Evolutionary conservation across 2,329 filamentous ascomycete genomes (phyloP).

Genomic region (Aspergillus sp.): DNA sequence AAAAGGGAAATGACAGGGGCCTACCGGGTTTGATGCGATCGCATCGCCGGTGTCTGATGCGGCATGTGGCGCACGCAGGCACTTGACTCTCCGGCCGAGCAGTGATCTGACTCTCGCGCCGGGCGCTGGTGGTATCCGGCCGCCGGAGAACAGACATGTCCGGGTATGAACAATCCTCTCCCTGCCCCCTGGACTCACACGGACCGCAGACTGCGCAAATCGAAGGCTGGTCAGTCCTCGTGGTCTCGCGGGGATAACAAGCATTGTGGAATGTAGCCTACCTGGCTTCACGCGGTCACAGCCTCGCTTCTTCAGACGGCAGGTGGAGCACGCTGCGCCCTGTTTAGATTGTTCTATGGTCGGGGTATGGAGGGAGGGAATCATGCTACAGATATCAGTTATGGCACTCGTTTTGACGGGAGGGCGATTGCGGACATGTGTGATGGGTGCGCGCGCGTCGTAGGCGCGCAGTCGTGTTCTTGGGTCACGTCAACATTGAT

Average conservation of each 20-base stretch:
- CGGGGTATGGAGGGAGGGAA: not conserved
- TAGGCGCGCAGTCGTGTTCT: too few species aligned
- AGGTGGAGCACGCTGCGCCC: not conserved
- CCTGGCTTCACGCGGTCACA: conserved; percentile 2
- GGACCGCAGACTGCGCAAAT: not conserved
- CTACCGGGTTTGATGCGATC: conserved; percentile 2
- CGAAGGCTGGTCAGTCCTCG: not conserved
- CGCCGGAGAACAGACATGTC: too few species aligned
- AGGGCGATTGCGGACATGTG: too few species aligned
- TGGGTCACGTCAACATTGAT: too few species aligned
- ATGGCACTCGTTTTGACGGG: too few species aligned
- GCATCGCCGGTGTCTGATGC: not conserved
- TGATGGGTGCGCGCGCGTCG: too few species aligned
- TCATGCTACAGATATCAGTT: not conserved
- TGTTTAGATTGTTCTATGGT: too few species aligned
- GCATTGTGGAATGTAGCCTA: not conserved
- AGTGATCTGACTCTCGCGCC: too few species aligned
- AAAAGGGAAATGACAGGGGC: too few species aligned
- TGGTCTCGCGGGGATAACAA: not conserved
- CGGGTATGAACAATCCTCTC: not conserved
- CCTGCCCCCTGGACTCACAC: not conserved
- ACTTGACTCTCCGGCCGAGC: not conserved
- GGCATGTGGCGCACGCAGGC: conserved; percentile 1
- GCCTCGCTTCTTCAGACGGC: not conserved
- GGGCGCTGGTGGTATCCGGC: too few species aligned